Evolutionary conservation across 2,329 filamentous ascomycete genomes (phyloP).

Genomic region (Aspergillus japonicus): DNA sequence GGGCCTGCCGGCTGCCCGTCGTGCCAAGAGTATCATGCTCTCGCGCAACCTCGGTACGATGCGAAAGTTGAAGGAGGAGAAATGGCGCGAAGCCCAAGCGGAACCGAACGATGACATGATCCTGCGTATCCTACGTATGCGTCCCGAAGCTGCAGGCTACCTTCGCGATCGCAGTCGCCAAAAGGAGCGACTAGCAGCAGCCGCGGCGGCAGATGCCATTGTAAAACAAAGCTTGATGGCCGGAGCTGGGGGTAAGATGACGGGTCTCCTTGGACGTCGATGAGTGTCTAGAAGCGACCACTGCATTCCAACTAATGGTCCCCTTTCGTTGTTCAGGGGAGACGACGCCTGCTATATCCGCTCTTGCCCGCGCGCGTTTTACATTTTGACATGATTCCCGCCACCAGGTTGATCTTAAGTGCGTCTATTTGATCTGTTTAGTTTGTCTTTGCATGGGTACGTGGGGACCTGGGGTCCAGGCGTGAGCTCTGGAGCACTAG

Average conservation of each 20-base stretch:
- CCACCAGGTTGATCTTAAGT: background rate
- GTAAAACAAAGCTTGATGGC: slow-evolving; percentile 83
- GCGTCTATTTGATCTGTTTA: background rate
- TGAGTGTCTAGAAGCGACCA: slow-evolving; percentile 14
- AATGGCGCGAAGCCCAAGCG: slow-evolving; percentile 89
- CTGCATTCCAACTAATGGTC: background rate
- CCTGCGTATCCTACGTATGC: slow-evolving; percentile 87
- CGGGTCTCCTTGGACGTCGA: slow-evolving; percentile 41
- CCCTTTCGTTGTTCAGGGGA: background rate
- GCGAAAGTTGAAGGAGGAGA: slow-evolving; percentile 93
- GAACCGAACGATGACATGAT: slow-evolving; percentile 99
- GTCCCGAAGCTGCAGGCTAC: slow-evolving; percentile 83
- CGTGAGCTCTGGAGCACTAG: background rate
- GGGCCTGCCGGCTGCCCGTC: slow-evolving; percentile 48
- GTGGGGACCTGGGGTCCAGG: background rate
- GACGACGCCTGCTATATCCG: background rate
- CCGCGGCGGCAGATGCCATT: slow-evolving; percentile 89
- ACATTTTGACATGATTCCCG: slow-evolving; percentile 13
- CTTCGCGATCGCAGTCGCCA: slow-evolving; percentile 87
- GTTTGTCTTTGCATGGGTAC: background rate
- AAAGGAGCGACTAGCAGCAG: slow-evolving; percentile 87
- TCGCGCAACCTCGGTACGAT: slow-evolving; percentile 93
- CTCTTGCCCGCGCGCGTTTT: background rate
- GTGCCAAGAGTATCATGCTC: slow-evolving; percentile 78
- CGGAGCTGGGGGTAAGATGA: slow-evolving; percentile 54